phyloP scores from a whole-genome alignment of 345 rosid species.

The Bretschneidera sinensis region DNA sequence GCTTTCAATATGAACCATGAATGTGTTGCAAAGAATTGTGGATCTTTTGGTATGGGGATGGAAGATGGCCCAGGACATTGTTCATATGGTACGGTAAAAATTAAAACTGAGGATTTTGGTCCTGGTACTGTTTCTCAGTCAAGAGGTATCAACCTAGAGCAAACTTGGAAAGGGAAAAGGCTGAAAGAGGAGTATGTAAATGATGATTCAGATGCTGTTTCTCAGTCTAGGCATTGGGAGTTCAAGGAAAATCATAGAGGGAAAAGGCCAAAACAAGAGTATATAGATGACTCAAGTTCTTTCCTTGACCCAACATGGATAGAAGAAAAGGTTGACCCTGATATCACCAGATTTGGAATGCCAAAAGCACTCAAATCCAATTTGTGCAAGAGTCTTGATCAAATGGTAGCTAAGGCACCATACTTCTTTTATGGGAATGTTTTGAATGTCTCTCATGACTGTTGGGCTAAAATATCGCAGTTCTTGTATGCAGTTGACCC shows the following conservation, averaged over 20 bases:
- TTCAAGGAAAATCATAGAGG: constrained; percentile 37
- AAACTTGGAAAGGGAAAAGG: constrained; percentile 54
- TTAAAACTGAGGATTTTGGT: constrained; percentile 38
- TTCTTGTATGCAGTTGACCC: constrained; percentile 62
- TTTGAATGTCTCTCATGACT: constrained; percentile 34
- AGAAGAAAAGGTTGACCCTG: constrained; percentile 42
- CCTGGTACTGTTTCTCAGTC: constrained; percentile 20
- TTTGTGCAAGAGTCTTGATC: constrained; percentile 38
- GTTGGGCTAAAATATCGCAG: constrained; percentile 64
- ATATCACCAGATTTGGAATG: constrained; percentile 16
- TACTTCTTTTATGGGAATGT: constrained; percentile 76
- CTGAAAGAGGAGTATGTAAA: constrained; percentile 51
- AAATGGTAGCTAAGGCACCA: constrained; percentile 56
- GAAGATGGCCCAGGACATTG: constrained; percentile 18
- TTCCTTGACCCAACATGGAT: constrained; percentile 34
- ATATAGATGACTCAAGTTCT: constrained; percentile 37
- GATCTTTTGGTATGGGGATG: constrained; percentile 20
- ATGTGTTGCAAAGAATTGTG: constrained; percentile 21
- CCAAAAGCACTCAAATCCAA: constrained; percentile 34
- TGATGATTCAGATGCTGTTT: constrained; percentile 21
- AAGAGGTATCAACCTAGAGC: constrained; percentile 21
- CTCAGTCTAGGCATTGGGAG: constrained; percentile 18
- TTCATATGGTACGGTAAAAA: constrained; percentile 24
- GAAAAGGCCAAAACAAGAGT: constrained; percentile 57
- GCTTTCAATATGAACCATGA: constrained; percentile 7